Evolutionary conservation across 768 basidiomycete genomes (phyloP).

Genomic region (Boletus huronensis): DNA sequence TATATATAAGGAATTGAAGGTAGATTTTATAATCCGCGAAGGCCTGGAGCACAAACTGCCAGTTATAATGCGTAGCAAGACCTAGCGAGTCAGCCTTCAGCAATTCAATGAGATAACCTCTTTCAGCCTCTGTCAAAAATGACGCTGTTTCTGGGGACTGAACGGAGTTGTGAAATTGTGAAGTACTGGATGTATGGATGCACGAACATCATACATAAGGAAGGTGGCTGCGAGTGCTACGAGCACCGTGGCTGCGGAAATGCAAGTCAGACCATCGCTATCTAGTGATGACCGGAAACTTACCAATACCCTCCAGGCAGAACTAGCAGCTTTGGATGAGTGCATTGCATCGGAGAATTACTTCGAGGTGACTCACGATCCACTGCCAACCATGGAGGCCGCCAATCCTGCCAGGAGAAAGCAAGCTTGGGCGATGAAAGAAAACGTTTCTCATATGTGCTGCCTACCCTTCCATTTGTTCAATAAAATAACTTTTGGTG

Average conservation of each 20-base stretch:
- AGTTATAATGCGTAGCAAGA: conserved; percentile 41
- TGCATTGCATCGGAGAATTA: not conserved
- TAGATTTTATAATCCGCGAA: conserved; percentile 42
- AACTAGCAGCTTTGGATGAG: conserved; percentile 21
- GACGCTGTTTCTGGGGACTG: conserved; percentile 12
- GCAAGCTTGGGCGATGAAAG: not conserved
- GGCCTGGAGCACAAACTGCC: conserved; percentile 45
- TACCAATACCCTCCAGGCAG: conserved; percentile 24
- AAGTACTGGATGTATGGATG: not conserved
- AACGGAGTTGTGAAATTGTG: not conserved
- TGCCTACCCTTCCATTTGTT: conserved; percentile 33
- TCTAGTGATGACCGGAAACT: not conserved
- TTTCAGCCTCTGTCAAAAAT: conserved; percentile 32
- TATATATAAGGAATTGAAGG: conserved; percentile 31
- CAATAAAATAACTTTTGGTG: conserved; percentile 32
- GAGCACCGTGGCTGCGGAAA: conserved; percentile 8
- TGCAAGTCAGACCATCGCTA: not conserved
- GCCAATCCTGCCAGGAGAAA: conserved; percentile 17
- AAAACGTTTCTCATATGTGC: conserved; percentile 11
- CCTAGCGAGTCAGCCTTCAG: conserved; percentile 41
- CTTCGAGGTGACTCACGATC: conserved; percentile 27
- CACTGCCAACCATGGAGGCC: conserved; percentile 38
- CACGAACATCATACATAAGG: conserved; percentile 49
- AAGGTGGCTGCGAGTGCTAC: conserved; percentile 33
- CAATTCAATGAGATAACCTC: conserved; percentile 34